These are phyloP conservation scores for Porpolomopsis calyptriformis DNA, from an alignment of 768 basidiomycete genomes.

Conservation along the genomic window DNA sequence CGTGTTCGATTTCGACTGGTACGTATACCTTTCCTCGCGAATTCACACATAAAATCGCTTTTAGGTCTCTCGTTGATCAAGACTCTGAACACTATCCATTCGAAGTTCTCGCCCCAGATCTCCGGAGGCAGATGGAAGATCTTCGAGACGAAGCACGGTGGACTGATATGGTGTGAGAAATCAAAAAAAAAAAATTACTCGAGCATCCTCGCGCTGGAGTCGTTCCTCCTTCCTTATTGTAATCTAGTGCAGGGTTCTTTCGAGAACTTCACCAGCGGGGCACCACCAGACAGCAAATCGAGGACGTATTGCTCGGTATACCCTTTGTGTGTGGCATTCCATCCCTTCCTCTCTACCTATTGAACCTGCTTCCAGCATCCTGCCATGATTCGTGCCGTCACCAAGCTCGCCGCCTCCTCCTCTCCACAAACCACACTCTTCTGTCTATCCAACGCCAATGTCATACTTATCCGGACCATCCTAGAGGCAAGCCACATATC, in stretches of 20 bases:
- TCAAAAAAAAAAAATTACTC: no score
- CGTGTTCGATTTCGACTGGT: constrained; percentile 98
- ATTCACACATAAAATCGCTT: constrained; percentile 6
- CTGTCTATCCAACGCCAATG: constrained; percentile 90
- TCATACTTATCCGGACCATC: constrained; percentile 84
- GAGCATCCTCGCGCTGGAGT: neutral
- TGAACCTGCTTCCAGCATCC: constrained; percentile 57
- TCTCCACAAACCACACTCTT: constrained; percentile 58
- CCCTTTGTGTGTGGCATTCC: constrained; percentile 59
- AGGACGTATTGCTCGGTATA: constrained; percentile 64
- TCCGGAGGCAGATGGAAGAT: constrained; percentile 72
- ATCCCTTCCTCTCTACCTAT: constrained; percentile 1
- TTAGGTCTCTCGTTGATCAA: constrained; percentile 86
- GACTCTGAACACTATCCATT: constrained; percentile 93
- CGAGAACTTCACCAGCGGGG: constrained; percentile 62
- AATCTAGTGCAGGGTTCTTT: constrained; percentile 53
- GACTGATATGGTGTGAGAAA: constrained; percentile 86
- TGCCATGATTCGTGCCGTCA: constrained; percentile 90
- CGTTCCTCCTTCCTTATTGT: constrained; percentile 6
- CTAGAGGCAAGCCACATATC: constrained; percentile 44
- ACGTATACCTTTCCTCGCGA: constrained; percentile 10
- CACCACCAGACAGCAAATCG: constrained; percentile 63
- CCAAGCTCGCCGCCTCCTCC: constrained; percentile 51
- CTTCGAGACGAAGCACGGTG: constrained; percentile 62
- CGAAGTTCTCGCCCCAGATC: constrained; percentile 75